Percentiles rank a stretch among this genome's conserved stretches.
Evolutionary conservation across 2,329 filamentous ascomycete genomes (phyloP).

Genomic region (Aspergillus nomiae): DNA sequence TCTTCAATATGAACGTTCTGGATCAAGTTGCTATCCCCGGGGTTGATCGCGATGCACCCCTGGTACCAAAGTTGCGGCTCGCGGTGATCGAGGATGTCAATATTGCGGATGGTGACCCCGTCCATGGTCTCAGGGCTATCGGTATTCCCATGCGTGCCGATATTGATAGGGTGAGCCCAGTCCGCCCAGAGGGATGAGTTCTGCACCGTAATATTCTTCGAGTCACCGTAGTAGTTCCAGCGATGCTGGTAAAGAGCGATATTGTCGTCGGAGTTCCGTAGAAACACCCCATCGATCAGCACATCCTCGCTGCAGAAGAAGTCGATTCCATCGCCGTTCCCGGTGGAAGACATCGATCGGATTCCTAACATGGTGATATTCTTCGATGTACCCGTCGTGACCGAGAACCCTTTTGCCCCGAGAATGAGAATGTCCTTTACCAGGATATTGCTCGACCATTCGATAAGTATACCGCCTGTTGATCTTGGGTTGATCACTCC

Average conservation of each 20-base stretch:
- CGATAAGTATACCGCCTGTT: slow-evolving; percentile 2
- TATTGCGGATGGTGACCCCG: slow-evolving; percentile 32
- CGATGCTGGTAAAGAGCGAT: slow-evolving; percentile 25
- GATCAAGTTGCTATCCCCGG: slow-evolving; percentile 36
- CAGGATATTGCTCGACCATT: not conserved
- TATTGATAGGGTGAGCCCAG: slow-evolving; percentile 38
- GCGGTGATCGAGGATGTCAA: slow-evolving; percentile 41
- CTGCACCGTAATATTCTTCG: slow-evolving; percentile 35
- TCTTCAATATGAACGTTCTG: slow-evolving; percentile 13
- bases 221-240: slow-evolving; percentile 19
- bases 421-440: not conserved
- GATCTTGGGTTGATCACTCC: not conserved
- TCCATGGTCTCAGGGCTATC: slow-evolving; percentile 34
- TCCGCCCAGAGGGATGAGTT: slow-evolving; percentile 35
- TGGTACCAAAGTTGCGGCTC: slow-evolving; percentile 41
- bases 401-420: slow-evolving; percentile 1
- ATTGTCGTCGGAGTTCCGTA: slow-evolving; percentile 41
- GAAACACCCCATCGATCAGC: slow-evolving; percentile 34
- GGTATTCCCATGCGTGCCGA: slow-evolving; percentile 41
- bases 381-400: not conserved
- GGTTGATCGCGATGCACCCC: slow-evolving; percentile 38
- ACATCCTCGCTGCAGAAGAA: slow-evolving; percentile 17
- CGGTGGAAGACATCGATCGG: slow-evolving; percentile 29
- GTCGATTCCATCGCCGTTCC: slow-evolving; percentile 23
- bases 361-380: not conserved